Evolutionary conservation across 371 early-diverging fungal species (phyloP), one percentile per base, ranked within the genome.

Genomic region (Lichtheimia ramosa): DNA sequence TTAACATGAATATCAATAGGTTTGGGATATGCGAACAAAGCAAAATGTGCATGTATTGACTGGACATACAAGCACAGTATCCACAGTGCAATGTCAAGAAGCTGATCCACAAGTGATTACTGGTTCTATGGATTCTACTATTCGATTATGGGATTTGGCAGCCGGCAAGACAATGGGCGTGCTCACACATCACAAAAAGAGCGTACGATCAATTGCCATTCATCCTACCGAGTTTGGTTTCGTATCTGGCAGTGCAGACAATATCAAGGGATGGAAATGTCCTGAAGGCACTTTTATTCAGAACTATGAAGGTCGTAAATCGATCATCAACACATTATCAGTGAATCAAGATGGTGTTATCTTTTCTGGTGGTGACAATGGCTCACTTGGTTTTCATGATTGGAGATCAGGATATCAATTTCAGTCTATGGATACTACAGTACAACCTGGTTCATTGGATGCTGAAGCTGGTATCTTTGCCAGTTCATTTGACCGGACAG

Each of bases 11-110:
- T 1, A 3, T 18, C 1, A 12, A 3, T 63, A 88, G 88, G 85
- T 95, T 5, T 98, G 97, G 98, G 98, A 98, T 71, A 96, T 97
- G 89, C 87, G 99, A 58, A 97, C 99, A 34, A 96, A 94, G 70
- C 88, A 91, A 59, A 89, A 89, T 48, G 85, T 96, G n/a, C 95
- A 93, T 59, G 93, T 92, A 0, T 75, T 97, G 51, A 83, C 92
- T 1, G 97, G 98, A 8, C 99, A 98, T 69, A 79, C 76, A 25
- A 82, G 84, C 51, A 96, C 97, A 3, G 88, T 98, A 6, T 83
- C 93, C 3, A 83, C 89, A 49, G 89, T 97, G 49, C 85, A 91
- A 65, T 91, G 91, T 65, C 97, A 97, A 70, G 96, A 91, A 68
- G 91, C 92, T 0, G 97, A 98, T 66, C 97, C 96, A 41, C 97